Percentiles rank a stretch among this genome's conserved stretches.
phyloP scores from a whole-genome alignment of 768 basidiomycete species.

The Hemileccinum impolitum region DNA sequence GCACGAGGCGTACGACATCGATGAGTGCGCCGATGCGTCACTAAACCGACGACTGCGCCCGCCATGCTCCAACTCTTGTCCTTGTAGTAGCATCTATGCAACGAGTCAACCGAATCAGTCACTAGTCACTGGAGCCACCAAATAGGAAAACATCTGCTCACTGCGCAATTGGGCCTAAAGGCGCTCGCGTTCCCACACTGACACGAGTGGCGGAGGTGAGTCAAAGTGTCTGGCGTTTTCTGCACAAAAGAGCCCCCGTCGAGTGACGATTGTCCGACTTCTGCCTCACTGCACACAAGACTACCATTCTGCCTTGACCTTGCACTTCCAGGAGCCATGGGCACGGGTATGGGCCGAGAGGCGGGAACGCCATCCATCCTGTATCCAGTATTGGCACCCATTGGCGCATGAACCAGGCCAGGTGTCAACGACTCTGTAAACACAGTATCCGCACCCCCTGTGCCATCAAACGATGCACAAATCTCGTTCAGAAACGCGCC shows the following conservation, averaged over 20 bases:
- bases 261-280: not conserved
- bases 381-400: not conserved
- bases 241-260: not conserved
- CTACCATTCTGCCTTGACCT: not conserved
- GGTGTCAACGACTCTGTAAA: not conserved
- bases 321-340: not conserved
- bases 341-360: constrained; percentile 7
- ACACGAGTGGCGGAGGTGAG: not conserved
- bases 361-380: constrained; percentile 3
- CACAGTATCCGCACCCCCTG: not conserved
- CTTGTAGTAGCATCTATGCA: constrained; percentile 3
- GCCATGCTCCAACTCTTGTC: not conserved
- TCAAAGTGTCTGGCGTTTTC: not conserved
- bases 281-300: not conserved
- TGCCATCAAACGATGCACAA: constrained; percentile 15
- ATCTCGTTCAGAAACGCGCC: constrained; percentile 18
- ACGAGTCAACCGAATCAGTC: not conserved
- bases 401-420: not conserved
- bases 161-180: not conserved
- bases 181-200: not conserved
- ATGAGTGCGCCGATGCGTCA: constrained; percentile 16
- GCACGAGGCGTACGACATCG: constrained; percentile 20
- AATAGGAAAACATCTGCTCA: constrained; percentile 1
- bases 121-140: not conserved
- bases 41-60: constrained; percentile 16